Percentiles rank a stretch among this genome's conserved stretches.
phyloP scores from a whole-genome alignment of 768 basidiomycete genomes.

The Lepiota subincarnata region DNA sequence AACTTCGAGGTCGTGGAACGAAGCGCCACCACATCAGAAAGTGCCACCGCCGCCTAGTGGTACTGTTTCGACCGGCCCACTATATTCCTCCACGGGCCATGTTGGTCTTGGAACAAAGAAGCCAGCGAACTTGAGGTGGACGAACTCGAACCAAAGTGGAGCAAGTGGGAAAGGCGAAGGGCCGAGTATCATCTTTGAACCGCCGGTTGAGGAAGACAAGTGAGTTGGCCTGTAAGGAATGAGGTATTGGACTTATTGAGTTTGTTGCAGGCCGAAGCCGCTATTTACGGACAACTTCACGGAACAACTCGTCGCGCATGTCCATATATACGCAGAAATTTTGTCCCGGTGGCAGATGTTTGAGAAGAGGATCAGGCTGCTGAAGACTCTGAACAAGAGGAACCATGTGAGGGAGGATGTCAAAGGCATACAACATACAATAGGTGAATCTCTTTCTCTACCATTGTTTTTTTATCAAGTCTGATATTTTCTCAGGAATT shows the following conservation, averaged over 20 bases:
- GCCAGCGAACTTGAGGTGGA: slow-evolving; percentile 39
- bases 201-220: slow-evolving; percentile 20
- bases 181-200: slow-evolving; percentile 33
- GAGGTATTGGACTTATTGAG: slow-evolving; percentile 8
- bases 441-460: slow-evolving; percentile 27
- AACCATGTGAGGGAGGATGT: slow-evolving; percentile 13
- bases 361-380: slow-evolving; percentile 67
- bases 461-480: not conserved
- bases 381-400: slow-evolving; percentile 54
- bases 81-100: slow-evolving; percentile 40
- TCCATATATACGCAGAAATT: slow-evolving; percentile 71
- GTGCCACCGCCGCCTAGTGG: slow-evolving; percentile 21
- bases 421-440: slow-evolving; percentile 25
- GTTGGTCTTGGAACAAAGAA: slow-evolving; percentile 22
- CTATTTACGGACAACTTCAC: slow-evolving; percentile 37
- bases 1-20: slow-evolving; percentile 57
- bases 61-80: slow-evolving; percentile 16
- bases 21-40: slow-evolving; percentile 30
- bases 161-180: slow-evolving; percentile 18
- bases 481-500: slow-evolving; percentile 32
- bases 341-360: slow-evolving; percentile 70
- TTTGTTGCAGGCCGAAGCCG: slow-evolving; percentile 17
- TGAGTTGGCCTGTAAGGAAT: slow-evolving; percentile 17
- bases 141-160: slow-evolving; percentile 21
- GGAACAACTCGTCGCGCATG: slow-evolving; percentile 45